A percentile compares a stretch with the other conserved stretches of the same genome.
Conservation (phyloP, 192 early-diverging fungal species). For the Haplosporangium gracile region DNA sequence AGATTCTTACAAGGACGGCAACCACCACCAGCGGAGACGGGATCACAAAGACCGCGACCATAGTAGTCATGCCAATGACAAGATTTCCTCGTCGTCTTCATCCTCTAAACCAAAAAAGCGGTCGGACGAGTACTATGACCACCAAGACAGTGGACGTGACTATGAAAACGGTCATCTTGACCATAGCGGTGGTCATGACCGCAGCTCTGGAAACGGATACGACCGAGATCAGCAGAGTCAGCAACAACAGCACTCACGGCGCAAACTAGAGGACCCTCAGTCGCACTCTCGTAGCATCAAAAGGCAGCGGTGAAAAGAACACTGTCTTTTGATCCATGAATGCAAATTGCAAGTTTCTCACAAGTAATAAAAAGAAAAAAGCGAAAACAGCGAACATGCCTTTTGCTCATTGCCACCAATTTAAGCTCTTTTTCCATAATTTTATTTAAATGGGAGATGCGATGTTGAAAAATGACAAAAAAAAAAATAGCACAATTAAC, state of each 20-base stretch:
- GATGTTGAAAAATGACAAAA: constrained; percentile 6
- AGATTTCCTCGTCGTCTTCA: background rate
- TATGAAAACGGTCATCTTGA: background rate
- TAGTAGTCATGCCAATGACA: background rate
- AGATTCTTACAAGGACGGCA: background rate
- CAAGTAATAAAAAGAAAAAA: background rate
- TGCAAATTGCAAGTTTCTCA: background rate
- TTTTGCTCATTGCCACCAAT: background rate
- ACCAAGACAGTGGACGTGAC: constrained; percentile 5
- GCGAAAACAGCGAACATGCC: background rate
- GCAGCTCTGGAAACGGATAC: constrained; percentile 18
- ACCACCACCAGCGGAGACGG: constrained; percentile 9
- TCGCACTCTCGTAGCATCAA: constrained; percentile 17
- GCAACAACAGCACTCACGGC: constrained; percentile 13
- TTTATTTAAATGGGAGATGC: background rate
- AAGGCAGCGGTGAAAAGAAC: constrained; percentile 23
- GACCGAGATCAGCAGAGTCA: constrained; percentile 11
- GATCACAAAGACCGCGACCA: constrained; percentile 11
- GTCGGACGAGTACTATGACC: background rate
- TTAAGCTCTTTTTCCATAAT: background rate
- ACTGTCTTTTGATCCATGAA: background rate
- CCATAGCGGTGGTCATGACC: background rate
- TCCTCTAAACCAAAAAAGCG: background rate
- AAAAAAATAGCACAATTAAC: background rate
- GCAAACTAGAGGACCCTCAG: constrained; percentile 17